These are phyloP conservation scores for Colletotrichum phormii DNA, from an alignment of 2,329 filamentous ascomycete genomes.

Conservation along the genomic window DNA sequence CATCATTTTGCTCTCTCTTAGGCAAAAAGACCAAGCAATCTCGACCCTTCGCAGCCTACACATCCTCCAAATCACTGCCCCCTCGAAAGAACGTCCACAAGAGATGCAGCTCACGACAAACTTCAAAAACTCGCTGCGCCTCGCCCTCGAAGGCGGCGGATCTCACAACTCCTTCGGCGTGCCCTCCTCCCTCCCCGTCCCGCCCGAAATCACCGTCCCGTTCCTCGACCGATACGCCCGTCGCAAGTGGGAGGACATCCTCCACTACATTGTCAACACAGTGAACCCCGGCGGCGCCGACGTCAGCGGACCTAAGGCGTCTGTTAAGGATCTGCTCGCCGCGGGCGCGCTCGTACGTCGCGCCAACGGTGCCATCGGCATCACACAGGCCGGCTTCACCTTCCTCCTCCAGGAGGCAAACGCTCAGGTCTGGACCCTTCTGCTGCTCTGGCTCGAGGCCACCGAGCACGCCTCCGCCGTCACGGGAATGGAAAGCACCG, in stretches of 20 bases:
- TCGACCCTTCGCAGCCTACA: slow-evolving; percentile 86
- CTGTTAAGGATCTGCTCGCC: slow-evolving; percentile 86
- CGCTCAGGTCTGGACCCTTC: slow-evolving; percentile 94
- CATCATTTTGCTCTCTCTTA: slow-evolving; percentile 43
- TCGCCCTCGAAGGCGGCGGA: slow-evolving; percentile 89
- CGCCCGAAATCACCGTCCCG: slow-evolving; percentile 72
- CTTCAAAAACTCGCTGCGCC: slow-evolving; percentile 85
- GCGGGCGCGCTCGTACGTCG: slow-evolving; percentile 82
- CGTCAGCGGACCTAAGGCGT: slow-evolving; percentile 72
- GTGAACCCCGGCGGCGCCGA: slow-evolving; percentile 60
- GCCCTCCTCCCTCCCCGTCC: slow-evolving; percentile 74
- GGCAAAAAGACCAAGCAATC: slow-evolving; percentile 86
- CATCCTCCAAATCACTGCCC: slow-evolving; percentile 77
- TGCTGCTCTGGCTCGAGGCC: slow-evolving; percentile 92
- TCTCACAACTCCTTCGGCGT: slow-evolving; percentile 91
- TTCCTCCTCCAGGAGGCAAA: slow-evolving; percentile 96
- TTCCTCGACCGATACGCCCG: slow-evolving; percentile 89
- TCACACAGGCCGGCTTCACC: slow-evolving; percentile 93
- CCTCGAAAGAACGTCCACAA: slow-evolving; percentile 71
- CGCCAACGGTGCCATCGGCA: slow-evolving; percentile 67
- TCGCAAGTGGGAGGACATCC: slow-evolving; percentile 92
- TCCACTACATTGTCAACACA: slow-evolving; percentile 93
- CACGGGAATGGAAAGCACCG: slow-evolving; percentile 85
- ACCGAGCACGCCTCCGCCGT: slow-evolving; percentile 69
- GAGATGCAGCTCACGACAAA: slow-evolving; percentile 83